Percentiles rank a stretch among this genome's conserved stretches.
phyloP scores from a whole-genome alignment of 306 rosid species.

The Cucurbita moschata region DNA sequence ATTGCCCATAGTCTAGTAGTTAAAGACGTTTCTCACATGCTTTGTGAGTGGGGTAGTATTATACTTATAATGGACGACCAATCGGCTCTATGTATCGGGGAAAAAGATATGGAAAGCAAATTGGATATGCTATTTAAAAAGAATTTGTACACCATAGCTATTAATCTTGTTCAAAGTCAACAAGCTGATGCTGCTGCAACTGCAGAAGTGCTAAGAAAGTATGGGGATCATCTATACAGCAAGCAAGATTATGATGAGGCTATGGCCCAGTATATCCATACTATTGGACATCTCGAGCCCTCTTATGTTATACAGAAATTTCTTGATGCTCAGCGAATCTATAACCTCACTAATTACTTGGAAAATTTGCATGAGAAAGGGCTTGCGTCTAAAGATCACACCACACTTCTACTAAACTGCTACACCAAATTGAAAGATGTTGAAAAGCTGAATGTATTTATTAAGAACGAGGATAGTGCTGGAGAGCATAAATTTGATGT shows the following conservation, averaged over 20 bases:
- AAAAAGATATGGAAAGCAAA: constrained; percentile 99
- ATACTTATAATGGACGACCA: constrained; percentile 79
- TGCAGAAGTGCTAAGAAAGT: constrained; percentile 90
- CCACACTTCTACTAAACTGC: constrained; percentile 86
- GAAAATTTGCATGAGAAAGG: constrained; percentile 95
- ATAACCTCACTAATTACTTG: constrained; percentile 93
- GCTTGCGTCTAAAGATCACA: constrained; percentile 94
- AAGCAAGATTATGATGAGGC: constrained; percentile 97
- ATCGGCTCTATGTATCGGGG: constrained; percentile 82
- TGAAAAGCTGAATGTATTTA: constrained; percentile 69
- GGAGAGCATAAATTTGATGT: constrained; percentile 92
- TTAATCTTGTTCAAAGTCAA: constrained; percentile 91
- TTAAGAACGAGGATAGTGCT: constrained; percentile 63
- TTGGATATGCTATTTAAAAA: constrained; percentile 94
- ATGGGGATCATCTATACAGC: constrained; percentile 84
- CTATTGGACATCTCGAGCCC: constrained; percentile 98
- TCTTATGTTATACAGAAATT: constrained; percentile 94
- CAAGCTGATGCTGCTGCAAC: constrained; percentile 99
- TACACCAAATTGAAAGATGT: constrained; percentile 96
- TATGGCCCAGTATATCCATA: constrained; percentile 82
- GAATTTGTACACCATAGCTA: constrained; percentile 81
- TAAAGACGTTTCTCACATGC: constrained; percentile 88
- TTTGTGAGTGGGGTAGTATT: constrained; percentile 94
- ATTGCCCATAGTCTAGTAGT: constrained; percentile 78
- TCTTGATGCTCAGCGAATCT: constrained; percentile 93